A percentile compares a stretch with the other conserved stretches of the same genome.
These are phyloP conservation scores for Vitis cinerea DNA, from an alignment of 164 flowering plant genomes.

Conservation along the genomic window DNA sequence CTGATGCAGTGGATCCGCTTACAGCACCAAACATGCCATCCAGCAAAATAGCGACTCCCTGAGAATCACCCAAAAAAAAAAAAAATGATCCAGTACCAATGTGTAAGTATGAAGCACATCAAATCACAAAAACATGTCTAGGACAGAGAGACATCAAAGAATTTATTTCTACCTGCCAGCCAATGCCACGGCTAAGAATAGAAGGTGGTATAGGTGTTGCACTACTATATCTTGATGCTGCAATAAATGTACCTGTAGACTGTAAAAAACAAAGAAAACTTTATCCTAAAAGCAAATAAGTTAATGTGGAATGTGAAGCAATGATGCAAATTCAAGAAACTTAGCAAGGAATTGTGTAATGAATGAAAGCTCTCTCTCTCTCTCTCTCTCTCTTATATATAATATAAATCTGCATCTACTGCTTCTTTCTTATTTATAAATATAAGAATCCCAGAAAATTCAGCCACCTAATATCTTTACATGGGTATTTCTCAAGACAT, in stretches of 20 bases:
- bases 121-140: not conserved
- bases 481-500: too few species aligned
- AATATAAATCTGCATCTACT: too few species aligned
- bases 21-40: conserved; percentile 77
- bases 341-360: too few species aligned
- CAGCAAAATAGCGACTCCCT: conserved; percentile 62
- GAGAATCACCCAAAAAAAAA: conserved; percentile 5
- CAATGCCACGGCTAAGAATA: conserved; percentile 55
- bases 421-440: too few species aligned
- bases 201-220: conserved; percentile 66
- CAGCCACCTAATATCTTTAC: too few species aligned
- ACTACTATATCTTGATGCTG: conserved; percentile 58
- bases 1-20: conserved; percentile 79
- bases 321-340: too few species aligned
- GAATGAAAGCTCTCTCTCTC: too few species aligned
- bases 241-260: conserved; percentile 63
- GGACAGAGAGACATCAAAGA: not conserved
- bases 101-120: not conserved
- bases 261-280: conserved; percentile 15
- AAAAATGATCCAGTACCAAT: not conserved
- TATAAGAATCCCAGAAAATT: too few species aligned
- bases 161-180: conserved; percentile 54
- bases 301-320: not conserved
- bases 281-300: not conserved
- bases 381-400: too few species aligned